Evolutionary conservation across 495 filamentous ascomycete genomes (phyloP).

Genomic region (Sordaria brevicollis): DNA sequence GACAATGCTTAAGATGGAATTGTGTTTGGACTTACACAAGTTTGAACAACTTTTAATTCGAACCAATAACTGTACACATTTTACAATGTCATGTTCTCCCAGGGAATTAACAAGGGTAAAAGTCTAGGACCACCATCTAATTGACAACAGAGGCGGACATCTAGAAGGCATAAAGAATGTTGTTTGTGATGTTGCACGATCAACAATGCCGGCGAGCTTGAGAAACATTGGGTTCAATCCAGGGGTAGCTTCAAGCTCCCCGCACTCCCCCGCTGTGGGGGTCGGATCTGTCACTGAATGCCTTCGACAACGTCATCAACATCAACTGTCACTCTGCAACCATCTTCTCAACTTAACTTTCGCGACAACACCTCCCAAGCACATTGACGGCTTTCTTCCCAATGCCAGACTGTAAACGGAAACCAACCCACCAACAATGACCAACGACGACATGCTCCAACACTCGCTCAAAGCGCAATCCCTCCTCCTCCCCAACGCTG

Average conservation of each 20-base stretch:
- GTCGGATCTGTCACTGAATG: not conserved
- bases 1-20: too few relatives aligned
- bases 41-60: too few relatives aligned
- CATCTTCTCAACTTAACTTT: not conserved
- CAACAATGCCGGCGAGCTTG: not conserved
- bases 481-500: constrained; percentile 1
- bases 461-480: constrained; percentile 11
- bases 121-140: too few relatives aligned
- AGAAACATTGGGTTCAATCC: not conserved
- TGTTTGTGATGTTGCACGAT: not conserved
- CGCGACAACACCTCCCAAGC: not conserved
- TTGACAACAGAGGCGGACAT: too few relatives aligned
- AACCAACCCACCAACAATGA: not conserved
- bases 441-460: constrained; percentile 13
- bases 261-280: not conserved
- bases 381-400: not conserved
- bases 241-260: not conserved
- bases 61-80: too few relatives aligned
- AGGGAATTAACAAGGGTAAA: too few relatives aligned
- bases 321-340: not conserved
- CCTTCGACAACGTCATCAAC: not conserved
- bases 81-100: too few relatives aligned
- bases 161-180: not conserved
- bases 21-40: too few relatives aligned
- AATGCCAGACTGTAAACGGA: not conserved